Base-by-base conservation (phyloP, 306 rosid species). In the Geum urbanum region DNA sequence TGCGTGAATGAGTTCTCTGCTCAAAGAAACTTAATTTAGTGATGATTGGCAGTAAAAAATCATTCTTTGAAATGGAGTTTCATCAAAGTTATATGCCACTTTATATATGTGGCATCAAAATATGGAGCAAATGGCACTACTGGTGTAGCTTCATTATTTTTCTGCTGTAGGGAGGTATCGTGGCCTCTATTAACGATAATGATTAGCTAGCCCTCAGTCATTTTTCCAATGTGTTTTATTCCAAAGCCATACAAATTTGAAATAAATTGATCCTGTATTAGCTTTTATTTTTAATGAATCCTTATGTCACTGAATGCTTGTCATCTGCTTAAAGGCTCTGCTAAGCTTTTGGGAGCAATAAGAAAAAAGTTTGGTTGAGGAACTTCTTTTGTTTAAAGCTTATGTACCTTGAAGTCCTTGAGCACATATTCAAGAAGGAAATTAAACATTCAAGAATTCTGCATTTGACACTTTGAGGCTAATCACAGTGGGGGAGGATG, bases 111-210 rank as follows among this genome's bases (percentile, higher is more conserved):
- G 72, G 73, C 65, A 39, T 63, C 81, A 66, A 27, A 2, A 70
- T 70, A 74, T 74, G 83, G 3, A 44, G 65, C 76, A 79, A 77
- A 79, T 84, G 80, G 73, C 81, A 76, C 60, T 78, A 71, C 72
- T 22, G 10, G 65, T 27, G 32, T 67, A 72, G 66, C 72, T 74
- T 74, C 73, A 69, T 69, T 69, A 70, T 81, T 76, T 72, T 15
- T 41, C 66, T 75, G 49, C 61, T 57, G 7, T 52, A 53, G 74
- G 24, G 74, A 7, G 72, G 66, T 54, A 72, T 79, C 79, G 75
- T 86, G 88, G 78, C 83, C 80, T 67, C 75, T 51, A 48, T 80
- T 51, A 13, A 47, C 54, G 77, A 57, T 68, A 22, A 79, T 70
- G 73, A 71, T 81, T 79, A 69, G 68, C 69, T 46, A 16, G n/a